Evolutionary conservation across 176 grass and related monocot genomes (phyloP).

Genomic region (Juncus effusus): DNA sequence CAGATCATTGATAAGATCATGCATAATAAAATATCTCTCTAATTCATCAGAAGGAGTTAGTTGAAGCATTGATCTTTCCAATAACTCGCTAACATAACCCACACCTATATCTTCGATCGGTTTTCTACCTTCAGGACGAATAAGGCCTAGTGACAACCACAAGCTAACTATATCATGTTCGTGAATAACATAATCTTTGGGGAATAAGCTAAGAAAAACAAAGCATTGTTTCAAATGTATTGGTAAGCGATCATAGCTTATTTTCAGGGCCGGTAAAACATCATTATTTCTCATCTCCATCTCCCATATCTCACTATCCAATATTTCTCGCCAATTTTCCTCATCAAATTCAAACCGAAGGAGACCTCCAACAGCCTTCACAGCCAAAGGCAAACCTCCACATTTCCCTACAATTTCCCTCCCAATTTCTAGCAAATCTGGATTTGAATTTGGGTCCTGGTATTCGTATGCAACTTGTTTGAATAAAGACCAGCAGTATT

Average conservation of each 20-base stretch:
- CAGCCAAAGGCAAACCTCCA: constrained; percentile 9
- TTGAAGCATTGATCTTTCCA: constrained; percentile 29
- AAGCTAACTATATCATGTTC: constrained; percentile 10
- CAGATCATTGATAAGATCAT: constrained; percentile 8
- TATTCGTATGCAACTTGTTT: constrained; percentile 14
- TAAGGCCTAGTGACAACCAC: constrained; percentile 24
- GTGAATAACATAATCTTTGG: constrained; percentile 24
- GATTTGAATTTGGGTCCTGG: neutral
- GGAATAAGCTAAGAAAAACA: constrained; percentile 16
- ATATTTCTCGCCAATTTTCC: neutral
- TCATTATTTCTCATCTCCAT: constrained; percentile 1
- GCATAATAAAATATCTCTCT: neutral
- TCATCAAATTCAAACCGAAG: constrained; percentile 11
- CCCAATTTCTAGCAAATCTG: constrained; percentile 3
- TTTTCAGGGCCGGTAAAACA: constrained; percentile 5
- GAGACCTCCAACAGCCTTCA: constrained; percentile 16
- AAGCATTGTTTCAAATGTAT: constrained; percentile 19
- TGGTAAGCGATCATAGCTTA: constrained; percentile 23
- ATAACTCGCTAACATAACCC: constrained; percentile 5
- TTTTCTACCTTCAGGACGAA: neutral
- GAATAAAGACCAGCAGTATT: constrained; percentile 4
- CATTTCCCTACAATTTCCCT: constrained; percentile 1
- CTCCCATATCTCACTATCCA: neutral
- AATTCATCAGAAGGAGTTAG: neutral
- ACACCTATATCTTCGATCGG: constrained; percentile 10